These are phyloP conservation scores for Xylariales sp. DNA, from an alignment of 2,329 filamentous ascomycete species.

Conservation along the genomic window DNA sequence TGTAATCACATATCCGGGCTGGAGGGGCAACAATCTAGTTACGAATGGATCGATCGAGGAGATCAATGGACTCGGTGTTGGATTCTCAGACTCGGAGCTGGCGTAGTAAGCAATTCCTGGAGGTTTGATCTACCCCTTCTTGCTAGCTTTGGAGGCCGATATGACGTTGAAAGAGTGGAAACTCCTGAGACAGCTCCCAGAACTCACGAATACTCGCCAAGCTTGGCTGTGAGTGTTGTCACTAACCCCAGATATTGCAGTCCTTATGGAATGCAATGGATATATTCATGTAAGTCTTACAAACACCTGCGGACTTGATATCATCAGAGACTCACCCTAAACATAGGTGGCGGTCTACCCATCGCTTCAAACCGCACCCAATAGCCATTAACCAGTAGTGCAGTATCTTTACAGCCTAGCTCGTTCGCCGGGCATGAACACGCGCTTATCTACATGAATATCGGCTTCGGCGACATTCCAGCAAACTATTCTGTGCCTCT, in stretches of 20 bases:
- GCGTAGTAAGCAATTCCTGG: too few species aligned
- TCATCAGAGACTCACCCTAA: background rate
- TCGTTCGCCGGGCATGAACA: constrained; percentile 66
- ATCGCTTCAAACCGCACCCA: constrained; percentile 62
- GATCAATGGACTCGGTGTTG: constrained; percentile 2
- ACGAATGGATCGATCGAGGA: constrained; percentile 34
- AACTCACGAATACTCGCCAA: too few species aligned
- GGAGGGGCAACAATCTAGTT: constrained; percentile 60
- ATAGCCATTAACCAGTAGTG: constrained; percentile 65
- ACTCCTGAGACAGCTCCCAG: too few species aligned
- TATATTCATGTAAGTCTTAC: constrained; percentile 56
- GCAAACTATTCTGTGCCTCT: constrained; percentile 65
- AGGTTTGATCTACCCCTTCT: too few species aligned
- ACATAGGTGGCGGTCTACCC: constrained; percentile 53
- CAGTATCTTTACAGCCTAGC: constrained; percentile 64
- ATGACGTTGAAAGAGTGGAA: too few species aligned
- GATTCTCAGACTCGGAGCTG: background rate
- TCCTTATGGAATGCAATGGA: constrained; percentile 66
- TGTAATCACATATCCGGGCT: constrained; percentile 60
- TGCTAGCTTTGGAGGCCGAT: too few species aligned
- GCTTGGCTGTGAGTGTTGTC: too few species aligned
- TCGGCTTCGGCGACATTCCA: constrained; percentile 59
- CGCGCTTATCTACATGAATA: constrained; percentile 68
- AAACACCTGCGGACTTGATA: too few species aligned
- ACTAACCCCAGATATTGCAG: too few species aligned